phyloP scores from a whole-genome alignment of 306 rosid species.

The Morella rubra region DNA sequence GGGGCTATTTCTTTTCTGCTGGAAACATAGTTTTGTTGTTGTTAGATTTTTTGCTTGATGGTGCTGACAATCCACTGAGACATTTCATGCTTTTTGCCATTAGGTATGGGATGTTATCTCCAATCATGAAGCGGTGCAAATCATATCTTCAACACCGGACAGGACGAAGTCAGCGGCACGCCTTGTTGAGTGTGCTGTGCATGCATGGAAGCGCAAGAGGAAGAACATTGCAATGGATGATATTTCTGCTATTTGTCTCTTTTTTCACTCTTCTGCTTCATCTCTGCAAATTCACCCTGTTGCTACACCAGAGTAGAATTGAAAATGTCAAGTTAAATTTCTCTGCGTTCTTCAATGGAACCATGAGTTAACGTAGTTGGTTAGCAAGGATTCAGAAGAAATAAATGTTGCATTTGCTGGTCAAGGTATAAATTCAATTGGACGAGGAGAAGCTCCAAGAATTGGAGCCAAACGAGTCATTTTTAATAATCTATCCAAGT shows the following conservation, averaged over 20 bases:
- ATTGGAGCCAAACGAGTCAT: too few species aligned
- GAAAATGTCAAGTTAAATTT: constrained; percentile 4
- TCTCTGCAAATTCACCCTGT: constrained; percentile 35
- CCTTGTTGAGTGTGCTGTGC: constrained; percentile 67
- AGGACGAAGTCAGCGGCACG: constrained; percentile 58
- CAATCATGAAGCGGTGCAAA: constrained; percentile 89
- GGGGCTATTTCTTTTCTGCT: background rate
- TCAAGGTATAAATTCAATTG: background rate
- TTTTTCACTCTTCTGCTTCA: constrained; percentile 54
- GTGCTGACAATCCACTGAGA: background rate
- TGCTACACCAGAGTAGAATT: constrained; percentile 29
- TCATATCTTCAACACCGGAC: constrained; percentile 57
- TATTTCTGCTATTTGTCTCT: constrained; percentile 92
- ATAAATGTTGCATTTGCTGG: background rate
- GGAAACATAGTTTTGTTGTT: background rate
- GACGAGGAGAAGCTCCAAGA: too few species aligned
- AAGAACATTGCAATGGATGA: constrained; percentile 79
- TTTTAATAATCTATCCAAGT: background rate
- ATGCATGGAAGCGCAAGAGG: constrained; percentile 91
- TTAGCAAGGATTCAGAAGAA: background rate
- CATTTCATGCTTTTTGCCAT: background rate
- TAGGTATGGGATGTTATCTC: constrained; percentile 98
- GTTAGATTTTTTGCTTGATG: background rate
- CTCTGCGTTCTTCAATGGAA: constrained; percentile 13
- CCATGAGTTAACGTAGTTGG: constrained; percentile 21